Percentiles rank a stretch among this genome's conserved stretches.
Conservation (phyloP, 148 eudicot genomes). For the Vaccinium myrtillus region DNA sequence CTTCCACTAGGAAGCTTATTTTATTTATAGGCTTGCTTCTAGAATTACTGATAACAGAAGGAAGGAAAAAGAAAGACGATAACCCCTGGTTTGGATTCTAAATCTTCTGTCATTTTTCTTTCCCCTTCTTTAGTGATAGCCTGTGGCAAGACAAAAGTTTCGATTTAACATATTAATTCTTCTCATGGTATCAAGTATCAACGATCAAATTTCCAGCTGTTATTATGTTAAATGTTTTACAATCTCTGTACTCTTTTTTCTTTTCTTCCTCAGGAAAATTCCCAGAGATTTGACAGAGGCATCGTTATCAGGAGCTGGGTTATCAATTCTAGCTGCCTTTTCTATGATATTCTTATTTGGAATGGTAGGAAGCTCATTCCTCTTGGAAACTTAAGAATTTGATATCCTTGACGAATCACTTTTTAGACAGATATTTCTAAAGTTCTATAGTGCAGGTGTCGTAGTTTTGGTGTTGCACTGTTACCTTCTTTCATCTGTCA, state of each 20-base stretch:
- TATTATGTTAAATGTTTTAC: neutral
- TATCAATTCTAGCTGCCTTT: conserved; percentile 84
- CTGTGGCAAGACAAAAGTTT: neutral
- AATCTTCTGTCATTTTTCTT: neutral
- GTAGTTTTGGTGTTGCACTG: neutral
- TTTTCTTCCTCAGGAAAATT: conserved; percentile 63
- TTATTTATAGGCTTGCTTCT: neutral
- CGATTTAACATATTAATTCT: neutral
- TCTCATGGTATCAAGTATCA: neutral
- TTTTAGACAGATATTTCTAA: neutral
- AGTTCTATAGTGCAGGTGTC: neutral
- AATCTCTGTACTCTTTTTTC: neutral
- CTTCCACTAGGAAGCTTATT: neutral
- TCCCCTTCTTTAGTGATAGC: neutral
- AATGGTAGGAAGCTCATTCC: conserved; percentile 59
- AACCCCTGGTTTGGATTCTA: neutral
- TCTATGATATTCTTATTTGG: conserved; percentile 89
- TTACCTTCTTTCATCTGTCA: neutral
- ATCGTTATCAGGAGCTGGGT: conserved; percentile 91
- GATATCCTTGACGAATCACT: neutral
- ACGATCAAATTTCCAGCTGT: neutral
- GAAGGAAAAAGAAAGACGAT: neutral
- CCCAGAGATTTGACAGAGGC: conserved; percentile 99
- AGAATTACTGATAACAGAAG: conserved; percentile 1
- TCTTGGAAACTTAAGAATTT: conserved; percentile 9